Base-by-base conservation (phyloP, 768 basidiomycete species). In the Dentipellis sp. region DNA sequence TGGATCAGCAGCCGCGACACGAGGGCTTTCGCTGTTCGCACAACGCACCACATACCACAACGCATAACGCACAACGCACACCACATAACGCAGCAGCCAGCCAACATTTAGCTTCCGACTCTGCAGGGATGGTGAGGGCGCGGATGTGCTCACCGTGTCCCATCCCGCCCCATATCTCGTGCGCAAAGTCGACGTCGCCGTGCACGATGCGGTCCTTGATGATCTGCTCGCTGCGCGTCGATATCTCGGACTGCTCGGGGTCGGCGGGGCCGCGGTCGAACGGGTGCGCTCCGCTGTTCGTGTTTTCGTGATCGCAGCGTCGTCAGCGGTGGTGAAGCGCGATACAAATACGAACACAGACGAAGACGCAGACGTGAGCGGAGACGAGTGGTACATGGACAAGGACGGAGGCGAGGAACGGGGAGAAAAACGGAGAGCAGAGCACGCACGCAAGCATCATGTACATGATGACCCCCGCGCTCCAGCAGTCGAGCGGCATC, bases 401-500 rank as follows among this genome's bases (percentile, higher is more conserved):
- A 47, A 40, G 17, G n/a, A 21, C 34, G 6, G 17, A n/a, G 29
- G 34, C 1, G 37, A 38, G n/a, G n/a, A n/a, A n/a, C n/a, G n/a
- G n/a, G n/a, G n/a, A n/a, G n/a, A n/a, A n/a, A n/a, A n/a, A n/a
- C 6, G 16, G 29, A 17, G 17, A 53, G n/a, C n/a, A n/a, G n/a
- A n/a, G 42, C 40, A 77, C 88, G 58, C 71, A 92, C 91, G 80
- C 78, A 50, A 93, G 73, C 88, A 92, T 92, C 55, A 90, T 82
- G 60, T 84, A 91, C 52, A 92, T 70, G 53, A 88, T 82, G 5
- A 91, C 79, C 5, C 91, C 91, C 11, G 86, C 80, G 62, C 90
- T 91, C 91, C 91, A 93, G 63, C 90, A 92, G 68, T 93, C 91
- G 2, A 89, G 79, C n/a, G 89, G 87, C 84, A 91, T 86, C 17